Conservation (phyloP, 495 filamentous ascomycete species). For the Mytilinidion resinicola region DNA sequence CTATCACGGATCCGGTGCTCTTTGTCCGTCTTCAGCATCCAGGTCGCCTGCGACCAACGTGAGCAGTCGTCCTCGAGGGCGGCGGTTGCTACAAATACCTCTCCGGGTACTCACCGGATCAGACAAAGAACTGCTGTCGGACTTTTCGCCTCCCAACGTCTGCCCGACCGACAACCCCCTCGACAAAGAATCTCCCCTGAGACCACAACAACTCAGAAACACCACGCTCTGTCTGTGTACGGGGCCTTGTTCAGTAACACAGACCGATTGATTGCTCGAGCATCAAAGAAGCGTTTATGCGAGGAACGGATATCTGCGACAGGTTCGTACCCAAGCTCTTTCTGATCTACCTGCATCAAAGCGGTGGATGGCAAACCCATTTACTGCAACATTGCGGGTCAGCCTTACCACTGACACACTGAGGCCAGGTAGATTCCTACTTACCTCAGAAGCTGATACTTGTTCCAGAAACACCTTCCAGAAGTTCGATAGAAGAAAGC, state of each 20-base stretch:
- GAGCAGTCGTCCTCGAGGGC: conserved; percentile 26
- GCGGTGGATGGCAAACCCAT: conserved; percentile 19
- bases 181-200: conserved; percentile 26
- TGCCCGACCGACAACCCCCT: neutral
- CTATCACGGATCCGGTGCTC: conserved; percentile 28
- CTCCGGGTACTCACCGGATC: conserved; percentile 13
- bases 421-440: conserved; percentile 11
- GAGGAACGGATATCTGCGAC: conserved; percentile 27
- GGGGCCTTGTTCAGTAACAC: conserved; percentile 8
- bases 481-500: conserved; percentile 15
- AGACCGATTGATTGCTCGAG: conserved; percentile 14
- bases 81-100: conserved; percentile 31
- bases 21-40: conserved; percentile 32
- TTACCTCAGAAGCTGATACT: neutral
- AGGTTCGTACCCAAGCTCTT: conserved; percentile 23
- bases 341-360: conserved; percentile 18
- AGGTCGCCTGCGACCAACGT: conserved; percentile 19
- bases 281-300: conserved; percentile 6
- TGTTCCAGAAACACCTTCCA: conserved; percentile 13
- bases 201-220: conserved; percentile 28
- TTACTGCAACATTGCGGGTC: conserved; percentile 11
- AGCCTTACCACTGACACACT: conserved; percentile 12
- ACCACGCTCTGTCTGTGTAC: conserved; percentile 20
- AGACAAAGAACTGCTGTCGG: conserved; percentile 28
- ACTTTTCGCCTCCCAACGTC: conserved; percentile 22